Percentiles rank a stretch among this genome's conserved stretches.
Evolutionary conservation across 257 asterid species (phyloP).

Genomic region (Rehmannia glutinosa): DNA sequence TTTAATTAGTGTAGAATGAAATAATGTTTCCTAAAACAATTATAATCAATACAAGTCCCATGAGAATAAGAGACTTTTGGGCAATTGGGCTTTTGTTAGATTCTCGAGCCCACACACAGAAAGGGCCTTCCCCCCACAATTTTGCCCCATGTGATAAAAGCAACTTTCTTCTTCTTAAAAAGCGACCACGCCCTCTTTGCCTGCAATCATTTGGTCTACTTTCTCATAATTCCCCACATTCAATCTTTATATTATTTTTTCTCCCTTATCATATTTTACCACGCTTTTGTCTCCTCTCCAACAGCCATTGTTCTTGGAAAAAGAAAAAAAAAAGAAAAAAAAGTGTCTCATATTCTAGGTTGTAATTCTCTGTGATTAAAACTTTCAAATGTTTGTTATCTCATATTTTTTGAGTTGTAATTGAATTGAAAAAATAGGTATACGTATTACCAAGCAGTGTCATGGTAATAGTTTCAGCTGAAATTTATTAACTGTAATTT

Average conservation of each 20-base stretch:
- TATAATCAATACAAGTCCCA: not conserved
- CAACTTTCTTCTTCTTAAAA: conserved; percentile 34
- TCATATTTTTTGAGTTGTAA: too few species aligned
- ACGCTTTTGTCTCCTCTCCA: not conserved
- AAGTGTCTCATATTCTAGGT: too few species aligned
- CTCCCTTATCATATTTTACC: not conserved
- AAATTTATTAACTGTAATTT: too few species aligned
- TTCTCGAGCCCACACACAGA: conserved; percentile 21
- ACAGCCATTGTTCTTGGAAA: not conserved
- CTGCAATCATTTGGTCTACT: conserved; percentile 54
- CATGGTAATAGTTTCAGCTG: too few species aligned
- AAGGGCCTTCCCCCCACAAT: not conserved
- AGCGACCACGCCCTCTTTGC: conserved; percentile 58
- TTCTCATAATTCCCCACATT: conserved; percentile 27
- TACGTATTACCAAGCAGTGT: too few species aligned
- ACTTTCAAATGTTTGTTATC: too few species aligned
- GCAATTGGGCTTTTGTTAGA: conserved; percentile 14
- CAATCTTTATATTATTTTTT: not conserved
- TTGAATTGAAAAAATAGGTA: too few species aligned
- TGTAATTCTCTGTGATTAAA: too few species aligned
- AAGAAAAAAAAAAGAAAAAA: not conserved
- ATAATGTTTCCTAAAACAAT: too few species aligned
- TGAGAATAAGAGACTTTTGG: conserved; percentile 14
- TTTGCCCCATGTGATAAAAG: conserved; percentile 44
- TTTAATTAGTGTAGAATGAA: too few species aligned